phyloP scores from a whole-genome alignment of 495 filamentous ascomycete genomes.

The Daldinia caldariorum region DNA sequence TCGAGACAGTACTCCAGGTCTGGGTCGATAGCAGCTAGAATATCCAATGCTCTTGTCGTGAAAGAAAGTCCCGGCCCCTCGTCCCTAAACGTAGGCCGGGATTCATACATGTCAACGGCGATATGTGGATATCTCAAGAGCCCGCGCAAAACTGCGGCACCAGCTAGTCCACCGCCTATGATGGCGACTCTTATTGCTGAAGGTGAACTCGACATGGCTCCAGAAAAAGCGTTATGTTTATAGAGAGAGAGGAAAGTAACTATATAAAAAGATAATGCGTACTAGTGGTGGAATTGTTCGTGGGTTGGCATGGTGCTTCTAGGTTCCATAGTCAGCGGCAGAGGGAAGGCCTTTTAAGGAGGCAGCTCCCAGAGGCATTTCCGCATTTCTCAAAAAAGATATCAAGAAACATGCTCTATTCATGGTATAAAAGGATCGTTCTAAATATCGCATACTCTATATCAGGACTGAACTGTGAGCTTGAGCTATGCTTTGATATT shows the following conservation, averaged over 20 bases:
- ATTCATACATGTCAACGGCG: slow-evolving; percentile 49
- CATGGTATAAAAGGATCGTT: slow-evolving; percentile 3
- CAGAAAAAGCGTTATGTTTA: background rate
- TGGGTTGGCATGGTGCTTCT: background rate
- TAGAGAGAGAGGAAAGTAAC: background rate
- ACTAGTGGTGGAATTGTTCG: background rate
- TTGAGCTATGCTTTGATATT: slow-evolving; percentile 2
- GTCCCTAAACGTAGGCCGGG: slow-evolving; percentile 45
- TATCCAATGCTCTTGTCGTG: slow-evolving; percentile 35
- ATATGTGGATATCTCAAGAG: slow-evolving; percentile 48
- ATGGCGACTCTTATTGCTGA: slow-evolving; percentile 50
- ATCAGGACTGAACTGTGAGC: slow-evolving; percentile 1
- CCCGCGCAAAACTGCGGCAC: slow-evolving; percentile 43
- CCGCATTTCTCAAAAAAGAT: slow-evolving; percentile 1
- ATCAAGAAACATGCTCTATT: slow-evolving; percentile 14
- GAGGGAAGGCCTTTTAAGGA: slow-evolving; percentile 5
- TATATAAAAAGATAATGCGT: background rate
- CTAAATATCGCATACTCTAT: slow-evolving; percentile 11
- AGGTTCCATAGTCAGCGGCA: slow-evolving; percentile 1
- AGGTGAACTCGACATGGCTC: slow-evolving; percentile 36
- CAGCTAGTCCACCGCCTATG: slow-evolving; percentile 50
- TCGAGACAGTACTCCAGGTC: slow-evolving; percentile 39
- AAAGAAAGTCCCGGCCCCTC: slow-evolving; percentile 45
- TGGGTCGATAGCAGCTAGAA: slow-evolving; percentile 38
- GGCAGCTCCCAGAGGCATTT: slow-evolving; percentile 14